Percentiles rank a stretch among this genome's conserved stretches.
Conservation (phyloP, 2,329 filamentous ascomycete genomes). For the Aspergillus brunneoviolaceus region DNA sequence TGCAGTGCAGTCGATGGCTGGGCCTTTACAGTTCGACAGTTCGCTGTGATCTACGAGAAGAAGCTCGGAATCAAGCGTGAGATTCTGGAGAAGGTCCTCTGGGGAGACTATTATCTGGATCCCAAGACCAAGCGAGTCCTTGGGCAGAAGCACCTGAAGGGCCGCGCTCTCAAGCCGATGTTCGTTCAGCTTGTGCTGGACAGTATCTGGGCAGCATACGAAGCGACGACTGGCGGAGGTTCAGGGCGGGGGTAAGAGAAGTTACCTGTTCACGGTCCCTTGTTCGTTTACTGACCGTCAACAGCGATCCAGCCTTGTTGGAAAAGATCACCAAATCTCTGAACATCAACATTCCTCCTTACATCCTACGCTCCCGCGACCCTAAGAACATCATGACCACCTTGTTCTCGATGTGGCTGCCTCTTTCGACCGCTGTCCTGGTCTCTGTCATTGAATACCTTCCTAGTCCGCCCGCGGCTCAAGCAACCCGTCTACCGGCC, state of each 20-base stretch:
- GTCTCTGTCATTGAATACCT: conserved; percentile 93
- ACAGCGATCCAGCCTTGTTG: conserved; percentile 71
- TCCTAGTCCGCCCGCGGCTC: conserved; percentile 77
- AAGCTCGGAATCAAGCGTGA: conserved; percentile 92
- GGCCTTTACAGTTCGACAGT: conserved; percentile 96
- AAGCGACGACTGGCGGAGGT: conserved; percentile 80
- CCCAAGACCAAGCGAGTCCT: conserved; percentile 95
- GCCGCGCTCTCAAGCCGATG: conserved; percentile 87
- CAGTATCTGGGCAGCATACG: conserved; percentile 93
- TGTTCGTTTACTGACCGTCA: conserved; percentile 32
- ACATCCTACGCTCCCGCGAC: conserved; percentile 80
- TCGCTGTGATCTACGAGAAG: conserved; percentile 90
- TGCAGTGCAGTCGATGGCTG: conserved; percentile 97
- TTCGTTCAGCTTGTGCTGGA: conserved; percentile 96
- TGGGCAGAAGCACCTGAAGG: conserved; percentile 87
- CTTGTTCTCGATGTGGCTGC: conserved; percentile 86
- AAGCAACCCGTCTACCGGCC: conserved; percentile 74
- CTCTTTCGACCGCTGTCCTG: conserved; percentile 84
- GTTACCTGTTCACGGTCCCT: not conserved
- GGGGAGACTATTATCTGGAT: conserved; percentile 95
- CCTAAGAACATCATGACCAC: conserved; percentile 79
- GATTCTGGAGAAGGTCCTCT: conserved; percentile 86
- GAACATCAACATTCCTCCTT: conserved; percentile 77
- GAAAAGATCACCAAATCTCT: conserved; percentile 96
- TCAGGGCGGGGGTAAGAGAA: conserved; percentile 70